Evolutionary conservation across 495 filamentous ascomycete genomes (phyloP).

Genomic region (Penicillium riverlandense): DNA sequence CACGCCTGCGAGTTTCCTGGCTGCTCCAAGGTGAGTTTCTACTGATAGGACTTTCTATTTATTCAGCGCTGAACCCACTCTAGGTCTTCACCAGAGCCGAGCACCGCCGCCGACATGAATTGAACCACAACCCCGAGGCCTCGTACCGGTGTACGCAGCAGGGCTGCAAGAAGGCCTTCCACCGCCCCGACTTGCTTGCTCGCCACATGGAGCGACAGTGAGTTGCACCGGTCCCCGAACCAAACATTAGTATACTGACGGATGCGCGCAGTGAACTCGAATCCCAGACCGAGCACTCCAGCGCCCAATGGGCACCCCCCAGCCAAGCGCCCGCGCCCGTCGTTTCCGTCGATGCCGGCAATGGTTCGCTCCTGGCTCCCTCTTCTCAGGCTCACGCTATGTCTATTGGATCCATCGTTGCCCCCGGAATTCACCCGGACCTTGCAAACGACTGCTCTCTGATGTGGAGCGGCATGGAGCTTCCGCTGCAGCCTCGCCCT

Average conservation of each 20-base stretch:
- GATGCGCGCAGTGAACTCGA: slow-evolving; percentile 28
- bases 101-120: slow-evolving; percentile 75
- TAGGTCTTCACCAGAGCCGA: slow-evolving; percentile 81
- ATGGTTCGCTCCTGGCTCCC: slow-evolving; percentile 18
- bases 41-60: not conserved
- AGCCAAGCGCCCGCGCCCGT: slow-evolving; percentile 16
- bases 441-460: slow-evolving; percentile 29
- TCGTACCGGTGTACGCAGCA: slow-evolving; percentile 57
- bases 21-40: slow-evolving; percentile 54
- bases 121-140: slow-evolving; percentile 71
- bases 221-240: slow-evolving; percentile 18
- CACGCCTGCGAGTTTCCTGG: slow-evolving; percentile 59
- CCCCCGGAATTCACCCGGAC: slow-evolving; percentile 34
- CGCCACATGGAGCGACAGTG: slow-evolving; percentile 82
- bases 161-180: slow-evolving; percentile 72
- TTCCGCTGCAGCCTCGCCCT: slow-evolving; percentile 28
- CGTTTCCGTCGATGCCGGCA: slow-evolving; percentile 20
- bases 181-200: slow-evolving; percentile 68
- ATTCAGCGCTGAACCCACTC: not conserved
- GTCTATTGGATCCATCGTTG: slow-evolving; percentile 40
- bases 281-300: slow-evolving; percentile 23
- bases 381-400: slow-evolving; percentile 29
- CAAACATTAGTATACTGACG: slow-evolving; percentile 3
- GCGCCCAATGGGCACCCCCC: slow-evolving; percentile 24
- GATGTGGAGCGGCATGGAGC: slow-evolving; percentile 32